phyloP scores from a whole-genome alignment of 306 rosid genomes.

The Argentina anserina region DNA sequence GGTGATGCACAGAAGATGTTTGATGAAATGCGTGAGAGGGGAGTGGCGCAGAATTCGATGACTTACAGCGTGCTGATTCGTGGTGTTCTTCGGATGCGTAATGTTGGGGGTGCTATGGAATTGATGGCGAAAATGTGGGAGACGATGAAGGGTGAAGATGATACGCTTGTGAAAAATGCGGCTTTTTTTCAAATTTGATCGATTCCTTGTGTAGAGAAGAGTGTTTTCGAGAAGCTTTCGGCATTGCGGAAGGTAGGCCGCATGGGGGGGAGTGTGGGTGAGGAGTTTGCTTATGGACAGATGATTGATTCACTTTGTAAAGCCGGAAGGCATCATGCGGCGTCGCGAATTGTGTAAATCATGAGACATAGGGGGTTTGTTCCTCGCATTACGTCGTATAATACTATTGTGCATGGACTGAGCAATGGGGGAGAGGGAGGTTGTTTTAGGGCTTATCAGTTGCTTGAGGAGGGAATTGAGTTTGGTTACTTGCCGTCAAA shows the following conservation, averaged over 20 bases:
- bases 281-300: slow-evolving; percentile 59
- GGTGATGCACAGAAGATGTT: slow-evolving; percentile 58
- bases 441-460: slow-evolving; percentile 75
- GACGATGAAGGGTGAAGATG: slow-evolving; percentile 49
- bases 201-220: slow-evolving; percentile 67
- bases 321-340: slow-evolving; percentile 58
- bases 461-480: slow-evolving; percentile 62
- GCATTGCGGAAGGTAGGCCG: slow-evolving; percentile 64
- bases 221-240: slow-evolving; percentile 55
- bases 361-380: slow-evolving; percentile 62
- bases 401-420: slow-evolving; percentile 70
- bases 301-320: slow-evolving; percentile 89
- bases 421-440: slow-evolving; percentile 58
- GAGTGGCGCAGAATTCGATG: slow-evolving; percentile 49
- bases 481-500: slow-evolving; percentile 60
- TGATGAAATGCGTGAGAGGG: slow-evolving; percentile 68
- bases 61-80: slow-evolving; percentile 53
- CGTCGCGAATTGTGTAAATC: slow-evolving; percentile 66
- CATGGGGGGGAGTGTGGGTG: slow-evolving; percentile 42
- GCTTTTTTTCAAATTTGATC: slow-evolving; percentile 63
- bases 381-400: slow-evolving; percentile 55
- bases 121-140: slow-evolving; percentile 59
- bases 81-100: slow-evolving; percentile 49
- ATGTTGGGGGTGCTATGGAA: slow-evolving; percentile 46
- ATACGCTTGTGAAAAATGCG: slow-evolving; percentile 41